Conservation (phyloP, 1,284 basidiomycete species). For the Ustilago esculenta region DNA sequence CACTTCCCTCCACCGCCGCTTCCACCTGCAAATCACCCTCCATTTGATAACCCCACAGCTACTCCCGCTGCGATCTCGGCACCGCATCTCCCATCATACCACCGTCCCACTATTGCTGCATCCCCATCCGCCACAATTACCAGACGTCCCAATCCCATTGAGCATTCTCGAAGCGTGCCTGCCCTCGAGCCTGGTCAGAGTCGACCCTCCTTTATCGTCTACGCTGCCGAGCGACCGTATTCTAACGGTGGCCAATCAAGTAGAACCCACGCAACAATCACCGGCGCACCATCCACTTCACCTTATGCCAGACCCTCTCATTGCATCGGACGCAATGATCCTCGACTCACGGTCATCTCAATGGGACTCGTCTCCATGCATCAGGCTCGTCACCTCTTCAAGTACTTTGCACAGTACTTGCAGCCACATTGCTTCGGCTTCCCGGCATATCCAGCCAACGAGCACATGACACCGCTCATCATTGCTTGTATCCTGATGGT, state of each 20-base stretch:
- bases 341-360: slow-evolving; percentile 56
- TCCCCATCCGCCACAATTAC: not conserved
- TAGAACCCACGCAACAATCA: not conserved
- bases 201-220: slow-evolving; percentile 27
- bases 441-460: slow-evolving; percentile 55
- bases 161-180: slow-evolving; percentile 1
- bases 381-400: slow-evolving; percentile 52
- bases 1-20: slow-evolving; percentile 9
- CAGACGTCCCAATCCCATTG: not conserved
- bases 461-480: slow-evolving; percentile 61
- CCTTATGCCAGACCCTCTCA: slow-evolving; percentile 45
- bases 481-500: slow-evolving; percentile 56
- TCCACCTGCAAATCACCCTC: slow-evolving; percentile 5
- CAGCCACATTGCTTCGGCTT: slow-evolving; percentile 61
- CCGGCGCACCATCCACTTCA: not conserved
- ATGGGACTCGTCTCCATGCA: slow-evolving; percentile 56
- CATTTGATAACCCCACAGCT: not conserved
- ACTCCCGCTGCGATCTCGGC: slow-evolving; percentile 1
- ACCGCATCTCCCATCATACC: slow-evolving; percentile 1
- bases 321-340: slow-evolving; percentile 54
- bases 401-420: slow-evolving; percentile 57
- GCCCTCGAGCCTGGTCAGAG: slow-evolving; percentile 30
- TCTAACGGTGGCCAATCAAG: not conserved
- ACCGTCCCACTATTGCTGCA: not conserved
- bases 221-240: slow-evolving; percentile 16